Evolutionary conservation across 192 early-diverging fungal genomes (phyloP), one percentile per base, ranked within the genome.

Genomic region (Spizellomyces sp.): DNA sequence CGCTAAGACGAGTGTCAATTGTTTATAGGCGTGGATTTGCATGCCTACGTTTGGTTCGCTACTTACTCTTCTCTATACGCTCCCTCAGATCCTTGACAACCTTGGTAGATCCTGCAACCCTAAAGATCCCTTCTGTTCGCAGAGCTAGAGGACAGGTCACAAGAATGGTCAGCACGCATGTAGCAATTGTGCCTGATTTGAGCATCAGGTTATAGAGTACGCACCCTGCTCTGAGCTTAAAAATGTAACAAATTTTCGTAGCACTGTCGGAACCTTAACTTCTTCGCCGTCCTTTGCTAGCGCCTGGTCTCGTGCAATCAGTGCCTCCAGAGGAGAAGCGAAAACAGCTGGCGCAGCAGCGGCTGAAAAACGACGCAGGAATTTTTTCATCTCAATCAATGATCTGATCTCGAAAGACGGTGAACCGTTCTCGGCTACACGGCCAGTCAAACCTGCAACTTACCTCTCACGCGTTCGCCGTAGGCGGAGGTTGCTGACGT

Each of bases 41-140:
- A 36, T 36, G 27, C 27, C 27, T 36, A 36, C 0, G 27, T 54
- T 47, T 17, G 54, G 43, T 3, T 58, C 3, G 4, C 22, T 8
- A 67, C 62, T 45, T 66, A 75, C 76, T 73, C 50, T 63, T 74
- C 56, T 81, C 79, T 48, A 83, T 72, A 4, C 73, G 52, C 8
- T 76, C 79, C 22, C 79, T 27, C 12, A 83, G 59, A 19, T 77
- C 74, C 58, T 68, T 76, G 12, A 78, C 68, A 14, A 27, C 15
- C 60, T 80, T 80, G 10, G 69, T 58, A 0, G 79, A 79, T 12
- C 73, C 79, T 4, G 77, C 71, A 6, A 73, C 60, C 4, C 82
- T 61, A 61, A 83, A 83, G 9, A 83, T 21, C 9, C 82, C 82
- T 57, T 80, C 77, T 21, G 66, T 80, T n/a, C 45, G 45, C 12